Percentiles rank a stretch among this genome's conserved stretches.
Evolutionary conservation across 192 early-diverging fungal genomes (phyloP).

Genomic region (Mortierella alpina): DNA sequence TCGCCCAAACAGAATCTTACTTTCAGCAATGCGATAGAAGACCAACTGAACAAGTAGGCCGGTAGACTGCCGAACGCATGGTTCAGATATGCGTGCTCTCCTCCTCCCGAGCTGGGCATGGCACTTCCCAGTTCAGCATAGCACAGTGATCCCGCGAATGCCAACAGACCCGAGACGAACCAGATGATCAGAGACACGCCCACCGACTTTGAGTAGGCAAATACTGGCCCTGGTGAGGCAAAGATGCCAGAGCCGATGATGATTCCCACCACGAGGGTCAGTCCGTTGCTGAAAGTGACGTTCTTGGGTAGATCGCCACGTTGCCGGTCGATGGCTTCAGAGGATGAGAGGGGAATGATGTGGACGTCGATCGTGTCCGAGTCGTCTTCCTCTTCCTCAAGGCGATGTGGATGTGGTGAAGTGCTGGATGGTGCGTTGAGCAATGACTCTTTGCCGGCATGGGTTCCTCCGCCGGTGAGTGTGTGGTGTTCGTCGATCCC

Average conservation of each 20-base stretch:
- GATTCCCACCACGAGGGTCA: slow-evolving; percentile 75
- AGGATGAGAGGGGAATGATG: slow-evolving; percentile 48
- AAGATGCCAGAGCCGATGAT: slow-evolving; percentile 89
- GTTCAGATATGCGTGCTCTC: slow-evolving; percentile 85
- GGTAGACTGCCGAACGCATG: slow-evolving; percentile 77
- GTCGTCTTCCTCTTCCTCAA: slow-evolving; percentile 19
- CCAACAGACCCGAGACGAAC: slow-evolving; percentile 77
- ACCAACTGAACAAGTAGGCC: slow-evolving; percentile 81
- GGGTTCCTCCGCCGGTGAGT: slow-evolving; percentile 10
- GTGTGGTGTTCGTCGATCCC: slow-evolving; percentile 29
- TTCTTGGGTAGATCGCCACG: slow-evolving; percentile 63
- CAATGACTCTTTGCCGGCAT: slow-evolving; percentile 27
- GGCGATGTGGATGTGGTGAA: not conserved
- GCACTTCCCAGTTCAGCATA: slow-evolving; percentile 94
- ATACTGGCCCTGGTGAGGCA: slow-evolving; percentile 80
- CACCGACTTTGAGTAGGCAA: slow-evolving; percentile 70
- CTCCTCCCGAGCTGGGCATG: slow-evolving; percentile 86
- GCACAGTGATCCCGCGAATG: slow-evolving; percentile 84
- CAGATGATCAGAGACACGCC: slow-evolving; percentile 82
- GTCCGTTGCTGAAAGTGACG: slow-evolving; percentile 72
- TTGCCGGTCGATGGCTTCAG: slow-evolving; percentile 47
- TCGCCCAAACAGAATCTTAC: slow-evolving; percentile 38
- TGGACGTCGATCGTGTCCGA: slow-evolving; percentile 47
- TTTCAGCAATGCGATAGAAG: slow-evolving; percentile 68
- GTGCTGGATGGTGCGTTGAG: slow-evolving; percentile 17